phyloP scores from a whole-genome alignment of 208 protist genomes.

The Lotmaria passim region DNA sequence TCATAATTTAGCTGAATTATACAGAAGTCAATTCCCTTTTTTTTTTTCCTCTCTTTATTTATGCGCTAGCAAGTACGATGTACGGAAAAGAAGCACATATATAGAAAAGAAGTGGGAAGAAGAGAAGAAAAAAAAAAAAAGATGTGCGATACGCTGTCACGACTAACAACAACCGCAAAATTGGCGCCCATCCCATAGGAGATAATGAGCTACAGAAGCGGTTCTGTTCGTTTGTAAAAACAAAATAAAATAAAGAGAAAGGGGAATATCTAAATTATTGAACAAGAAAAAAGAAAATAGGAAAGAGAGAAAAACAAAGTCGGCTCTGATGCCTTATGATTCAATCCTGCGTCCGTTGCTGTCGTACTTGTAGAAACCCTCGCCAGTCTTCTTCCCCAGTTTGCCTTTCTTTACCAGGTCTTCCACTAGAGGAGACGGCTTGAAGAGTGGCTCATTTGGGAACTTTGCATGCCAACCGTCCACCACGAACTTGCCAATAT shows the following conservation, averaged over 20 bases:
- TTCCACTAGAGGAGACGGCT: slow-evolving; percentile 53
- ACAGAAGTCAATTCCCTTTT: no score
- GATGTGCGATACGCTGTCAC: no score
- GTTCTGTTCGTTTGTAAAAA: no score
- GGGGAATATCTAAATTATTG: background rate
- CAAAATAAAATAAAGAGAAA: background rate
- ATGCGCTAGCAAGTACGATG: no score
- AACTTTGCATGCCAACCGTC: slow-evolving; percentile 71
- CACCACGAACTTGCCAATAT: slow-evolving; percentile 70
- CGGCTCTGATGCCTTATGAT: background rate
- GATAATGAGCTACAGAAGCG: no score
- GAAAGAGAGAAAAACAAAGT: background rate
- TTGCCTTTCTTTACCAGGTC: slow-evolving; percentile 73
- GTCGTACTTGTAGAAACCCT: slow-evolving; percentile 91
- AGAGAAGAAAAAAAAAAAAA: no score
- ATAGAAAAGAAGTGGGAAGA: no score
- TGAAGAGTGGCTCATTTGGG: slow-evolving; percentile 71
- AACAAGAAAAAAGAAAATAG: slow-evolving; percentile 18
- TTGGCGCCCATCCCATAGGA: no score
- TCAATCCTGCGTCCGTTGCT: background rate
- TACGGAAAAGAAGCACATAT: no score
- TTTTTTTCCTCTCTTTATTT: no score
- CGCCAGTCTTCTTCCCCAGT: slow-evolving; percentile 85
- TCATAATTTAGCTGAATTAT: no score
- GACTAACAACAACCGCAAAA: no score